Base-by-base conservation (phyloP, 2,329 filamentous ascomycete species). In the Penicillium sp. region DNA sequence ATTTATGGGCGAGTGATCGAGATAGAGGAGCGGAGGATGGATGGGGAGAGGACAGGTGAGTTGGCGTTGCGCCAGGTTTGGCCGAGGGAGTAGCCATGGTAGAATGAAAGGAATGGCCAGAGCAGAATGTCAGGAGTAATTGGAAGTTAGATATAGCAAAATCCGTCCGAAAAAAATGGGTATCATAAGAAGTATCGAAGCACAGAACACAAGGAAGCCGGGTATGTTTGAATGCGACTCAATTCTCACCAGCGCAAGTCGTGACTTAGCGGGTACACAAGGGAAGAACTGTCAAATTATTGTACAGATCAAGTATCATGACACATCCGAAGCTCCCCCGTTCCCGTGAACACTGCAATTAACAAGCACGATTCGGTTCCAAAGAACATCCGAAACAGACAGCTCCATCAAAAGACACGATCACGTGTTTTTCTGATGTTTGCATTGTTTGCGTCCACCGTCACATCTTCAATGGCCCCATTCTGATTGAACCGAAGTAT, bases 21-120 rank as follows among this genome's bases (percentile, higher is more conserved):
- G 65, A 60, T 60, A 72, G 68, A 48, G 69, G 64, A 24, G 64
- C 65, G 42, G 66, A 68, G 26, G 69, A 64, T 9, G 70, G 71
- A 47, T 67, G 70, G 42, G 72, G 72, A 21, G 72, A 73, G 29
- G 72, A 70, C 29, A 71, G 59, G 53, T 72, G 66, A 19, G 65
- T 73, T 22, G 72, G 72, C 47, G 72, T 74, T 31, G 70, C 64
- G 45, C 63, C 69, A 24, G 69, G 68, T 52, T 71, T 74, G 24
- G 71, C 68, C 26, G 70, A 72, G 12, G 72, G 72, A 24, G 72
- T 74, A 29, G 72, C 70, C 72, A 74, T 74, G 49, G 13, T 59
- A 19, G 22, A 40, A 49, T 28, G 32, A 42, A 48, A 6, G 12
- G 31, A 43, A 17, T 40, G n/a, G 17, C 29, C 49, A 41, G 31